Conservation (phyloP, 306 rosid genomes). For the Trifolium pratense region DNA sequence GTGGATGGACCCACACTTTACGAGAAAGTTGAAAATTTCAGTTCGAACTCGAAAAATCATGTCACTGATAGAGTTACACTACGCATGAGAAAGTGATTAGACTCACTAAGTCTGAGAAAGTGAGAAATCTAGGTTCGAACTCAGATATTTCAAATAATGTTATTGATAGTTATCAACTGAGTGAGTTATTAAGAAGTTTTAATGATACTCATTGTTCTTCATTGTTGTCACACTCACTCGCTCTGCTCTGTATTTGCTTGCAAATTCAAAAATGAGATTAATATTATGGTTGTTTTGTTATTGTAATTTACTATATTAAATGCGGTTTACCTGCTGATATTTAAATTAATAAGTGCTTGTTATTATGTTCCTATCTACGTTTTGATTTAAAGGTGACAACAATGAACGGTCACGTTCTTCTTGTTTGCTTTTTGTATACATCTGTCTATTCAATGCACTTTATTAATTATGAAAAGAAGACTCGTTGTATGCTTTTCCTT, state of each 20-base stretch:
- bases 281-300: background rate
- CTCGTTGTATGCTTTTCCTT: conserved; percentile 19
- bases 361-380: background rate
- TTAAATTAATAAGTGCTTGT: background rate
- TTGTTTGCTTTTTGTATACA: conserved; percentile 14
- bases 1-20: too few relatives aligned
- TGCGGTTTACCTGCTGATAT: conserved; percentile 1
- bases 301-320: background rate
- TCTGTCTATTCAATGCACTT: conserved; percentile 26
- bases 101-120: too few relatives aligned
- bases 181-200: too few relatives aligned
- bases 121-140: too few relatives aligned
- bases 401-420: conserved; percentile 36
- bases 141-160: too few relatives aligned
- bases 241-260: background rate
- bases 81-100: too few relatives aligned
- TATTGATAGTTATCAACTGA: too few relatives aligned
- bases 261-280: background rate
- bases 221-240: background rate
- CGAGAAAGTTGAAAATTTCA: too few relatives aligned
- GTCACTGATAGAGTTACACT: too few relatives aligned
- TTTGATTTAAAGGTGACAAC: conserved; percentile 29
- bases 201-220: background rate
- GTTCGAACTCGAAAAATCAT: too few relatives aligned
- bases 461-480: conserved; percentile 42